phyloP scores from a whole-genome alignment of 306 rosid genomes.

The Acacia confusa region DNA sequence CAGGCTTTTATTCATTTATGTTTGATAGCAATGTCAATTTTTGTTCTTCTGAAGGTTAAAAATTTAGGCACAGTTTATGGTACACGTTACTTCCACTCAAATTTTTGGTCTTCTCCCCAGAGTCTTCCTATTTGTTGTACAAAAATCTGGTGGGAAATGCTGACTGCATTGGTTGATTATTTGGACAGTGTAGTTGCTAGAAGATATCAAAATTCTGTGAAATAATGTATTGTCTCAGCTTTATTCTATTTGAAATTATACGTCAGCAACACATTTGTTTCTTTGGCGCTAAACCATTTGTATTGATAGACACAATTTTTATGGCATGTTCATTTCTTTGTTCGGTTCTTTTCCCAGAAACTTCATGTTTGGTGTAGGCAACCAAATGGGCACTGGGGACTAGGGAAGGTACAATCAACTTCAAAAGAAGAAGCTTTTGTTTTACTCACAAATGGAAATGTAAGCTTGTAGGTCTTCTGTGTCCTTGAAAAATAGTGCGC shows the following conservation, averaged over 20 bases:
- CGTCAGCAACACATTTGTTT: constrained; percentile 21
- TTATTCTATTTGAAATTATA: constrained; percentile 13
- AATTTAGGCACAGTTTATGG: constrained; percentile 7
- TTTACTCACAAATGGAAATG: constrained; percentile 71
- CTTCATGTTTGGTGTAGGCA: constrained; percentile 88
- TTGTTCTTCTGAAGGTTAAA: constrained; percentile 10
- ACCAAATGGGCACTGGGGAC: constrained; percentile 67
- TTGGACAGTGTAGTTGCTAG: background rate
- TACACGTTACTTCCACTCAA: constrained; percentile 9
- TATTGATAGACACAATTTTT: constrained; percentile 18
- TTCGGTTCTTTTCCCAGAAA: constrained; percentile 58
- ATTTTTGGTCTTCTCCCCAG: constrained; percentile 17
- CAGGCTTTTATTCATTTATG: constrained; percentile 4
- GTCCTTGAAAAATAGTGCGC: constrained; percentile 20
- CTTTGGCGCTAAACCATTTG: constrained; percentile 4
- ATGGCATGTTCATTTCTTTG: constrained; percentile 20
- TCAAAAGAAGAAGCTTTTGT: constrained; percentile 59
- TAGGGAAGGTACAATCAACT: constrained; percentile 63
- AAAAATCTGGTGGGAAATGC: constrained; percentile 43
- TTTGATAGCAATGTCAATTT: constrained; percentile 12
- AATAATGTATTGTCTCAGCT: constrained; percentile 18
- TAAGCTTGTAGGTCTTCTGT: constrained; percentile 43
- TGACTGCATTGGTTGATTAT: background rate
- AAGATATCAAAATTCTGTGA: background rate
- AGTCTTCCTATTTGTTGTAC: constrained; percentile 52